Conservation (phyloP, 768 basidiomycete species). For the Termitomyces sp. region DNA sequence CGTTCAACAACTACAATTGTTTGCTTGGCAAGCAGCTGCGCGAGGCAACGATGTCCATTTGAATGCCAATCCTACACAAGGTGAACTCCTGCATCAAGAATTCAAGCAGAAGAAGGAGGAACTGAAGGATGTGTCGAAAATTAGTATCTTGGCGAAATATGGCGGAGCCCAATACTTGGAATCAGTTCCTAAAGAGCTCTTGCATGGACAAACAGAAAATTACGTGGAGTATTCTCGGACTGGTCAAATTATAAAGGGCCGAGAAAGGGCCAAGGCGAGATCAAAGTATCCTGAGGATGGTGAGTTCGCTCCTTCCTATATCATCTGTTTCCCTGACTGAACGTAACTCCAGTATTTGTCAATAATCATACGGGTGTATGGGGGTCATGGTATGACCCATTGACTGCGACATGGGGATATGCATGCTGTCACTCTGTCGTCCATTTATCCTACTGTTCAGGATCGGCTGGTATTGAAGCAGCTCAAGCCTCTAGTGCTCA, state of each 20-base stretch:
- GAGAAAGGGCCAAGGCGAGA: slow-evolving; percentile 77
- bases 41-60: slow-evolving; percentile 94
- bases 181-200: slow-evolving; percentile 82
- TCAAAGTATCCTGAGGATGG: slow-evolving; percentile 98
- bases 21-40: slow-evolving; percentile 94
- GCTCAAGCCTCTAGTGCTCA: slow-evolving; percentile 70
- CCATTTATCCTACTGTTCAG: slow-evolving; percentile 89
- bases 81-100: slow-evolving; percentile 85
- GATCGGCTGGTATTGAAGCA: slow-evolving; percentile 77
- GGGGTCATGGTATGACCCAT: slow-evolving; percentile 89
- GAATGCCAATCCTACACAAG: slow-evolving; percentile 95
- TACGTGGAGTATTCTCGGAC: slow-evolving; percentile 96
- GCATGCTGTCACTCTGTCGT: slow-evolving; percentile 88
- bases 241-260: slow-evolving; percentile 87
- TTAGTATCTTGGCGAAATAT: slow-evolving; percentile 86
- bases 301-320: slow-evolving; percentile 30
- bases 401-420: slow-evolving; percentile 81
- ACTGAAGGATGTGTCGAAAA: slow-evolving; percentile 82
- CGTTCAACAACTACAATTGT: slow-evolving; percentile 88
- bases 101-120: slow-evolving; percentile 91
- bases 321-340: background rate
- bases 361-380: slow-evolving; percentile 97
- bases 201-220: slow-evolving; percentile 94
- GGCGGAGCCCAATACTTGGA: slow-evolving; percentile 93
- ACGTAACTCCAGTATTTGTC: slow-evolving; percentile 53